phyloP scores from a whole-genome alignment of 805 yeast species.

The Ogataea ganodermae region DNA sequence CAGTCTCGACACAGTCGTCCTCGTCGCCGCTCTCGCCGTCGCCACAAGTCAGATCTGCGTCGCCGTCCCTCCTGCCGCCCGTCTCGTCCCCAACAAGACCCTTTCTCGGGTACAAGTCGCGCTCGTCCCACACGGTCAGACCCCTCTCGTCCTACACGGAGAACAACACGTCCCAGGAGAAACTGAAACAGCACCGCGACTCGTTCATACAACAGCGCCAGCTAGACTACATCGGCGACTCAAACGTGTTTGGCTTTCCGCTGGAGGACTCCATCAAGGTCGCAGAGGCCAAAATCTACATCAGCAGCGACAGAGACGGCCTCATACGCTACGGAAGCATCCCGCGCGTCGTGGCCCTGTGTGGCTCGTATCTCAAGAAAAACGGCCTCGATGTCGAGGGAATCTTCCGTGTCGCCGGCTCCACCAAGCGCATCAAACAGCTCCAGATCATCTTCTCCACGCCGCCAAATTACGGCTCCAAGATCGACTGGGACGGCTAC shows the following conservation, averaged over 20 bases:
- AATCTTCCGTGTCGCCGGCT: slow-evolving; percentile 90
- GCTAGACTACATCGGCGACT: slow-evolving; percentile 46
- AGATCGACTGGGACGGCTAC: slow-evolving; percentile 87
- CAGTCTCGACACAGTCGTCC: slow-evolving; percentile 12
- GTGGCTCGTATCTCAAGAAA: slow-evolving; percentile 82
- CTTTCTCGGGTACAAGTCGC: slow-evolving; percentile 49
- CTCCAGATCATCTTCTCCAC: slow-evolving; percentile 80
- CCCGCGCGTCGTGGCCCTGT: slow-evolving; percentile 93
- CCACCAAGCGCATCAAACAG: slow-evolving; percentile 83
- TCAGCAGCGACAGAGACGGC: slow-evolving; percentile 62
- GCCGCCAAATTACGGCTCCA: slow-evolving; percentile 89
- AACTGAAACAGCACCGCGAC: slow-evolving; percentile 49
- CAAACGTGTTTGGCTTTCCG: slow-evolving; percentile 77
- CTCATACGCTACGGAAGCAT: slow-evolving; percentile 81
- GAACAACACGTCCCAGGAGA: slow-evolving; percentile 33
- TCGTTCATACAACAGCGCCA: slow-evolving; percentile 46
- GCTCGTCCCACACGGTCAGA: slow-evolving; percentile 48
- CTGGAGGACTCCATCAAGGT: slow-evolving; percentile 66
- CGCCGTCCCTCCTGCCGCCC: slow-evolving; percentile 27
- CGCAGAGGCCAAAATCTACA: slow-evolving; percentile 77
- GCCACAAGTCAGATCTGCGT: slow-evolving; percentile 14
- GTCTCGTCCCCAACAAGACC: slow-evolving; percentile 43
- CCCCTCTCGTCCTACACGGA: slow-evolving; percentile 36
- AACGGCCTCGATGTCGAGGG: slow-evolving; percentile 84
- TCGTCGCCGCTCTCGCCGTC: slow-evolving; percentile 16